Evolutionary conservation across 805 yeast species (phyloP).

Genomic region (Yamadazyma philogaea): DNA sequence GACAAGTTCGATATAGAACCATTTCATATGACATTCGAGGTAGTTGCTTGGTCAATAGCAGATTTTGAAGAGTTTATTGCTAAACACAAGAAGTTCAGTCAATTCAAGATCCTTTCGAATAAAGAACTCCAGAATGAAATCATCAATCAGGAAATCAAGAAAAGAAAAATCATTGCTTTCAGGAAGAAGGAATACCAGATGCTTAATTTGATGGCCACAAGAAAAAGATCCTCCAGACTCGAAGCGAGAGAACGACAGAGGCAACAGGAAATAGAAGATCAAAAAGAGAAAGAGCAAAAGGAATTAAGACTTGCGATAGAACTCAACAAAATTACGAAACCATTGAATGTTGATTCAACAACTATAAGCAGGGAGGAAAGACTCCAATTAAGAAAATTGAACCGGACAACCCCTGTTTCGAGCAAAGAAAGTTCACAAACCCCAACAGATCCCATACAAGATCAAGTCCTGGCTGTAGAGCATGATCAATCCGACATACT

Average conservation of each 20-base stretch:
- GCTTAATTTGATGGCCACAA: conserved; percentile 58
- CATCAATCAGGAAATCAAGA: conserved; percentile 41
- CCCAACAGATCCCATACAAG: background rate
- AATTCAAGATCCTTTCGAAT: conserved; percentile 3
- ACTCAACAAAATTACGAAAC: conserved; percentile 10
- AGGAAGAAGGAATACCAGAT: conserved; percentile 63
- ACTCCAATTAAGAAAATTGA: conserved; percentile 28
- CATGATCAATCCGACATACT: too few relatives aligned
- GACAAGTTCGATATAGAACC: conserved; percentile 29
- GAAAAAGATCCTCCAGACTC: conserved; percentile 72
- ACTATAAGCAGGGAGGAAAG: conserved; percentile 34
- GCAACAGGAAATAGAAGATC: conserved; percentile 51
- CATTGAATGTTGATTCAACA: conserved; percentile 14
- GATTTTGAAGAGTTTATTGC: conserved; percentile 24
- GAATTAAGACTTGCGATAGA: conserved; percentile 45
- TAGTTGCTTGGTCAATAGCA: conserved; percentile 29
- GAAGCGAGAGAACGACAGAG: conserved; percentile 57
- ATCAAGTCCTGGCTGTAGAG: too few relatives aligned
- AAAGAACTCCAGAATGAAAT: conserved; percentile 11
- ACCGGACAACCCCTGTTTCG: background rate
- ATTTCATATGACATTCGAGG: conserved; percentile 25
- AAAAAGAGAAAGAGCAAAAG: conserved; percentile 31
- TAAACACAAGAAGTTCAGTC: conserved; percentile 18
- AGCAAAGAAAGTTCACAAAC: background rate
- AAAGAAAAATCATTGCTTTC: conserved; percentile 51